Evolutionary conservation across 129 eudicot species (phyloP).

Genomic region (Escallonia herrerae): DNA sequence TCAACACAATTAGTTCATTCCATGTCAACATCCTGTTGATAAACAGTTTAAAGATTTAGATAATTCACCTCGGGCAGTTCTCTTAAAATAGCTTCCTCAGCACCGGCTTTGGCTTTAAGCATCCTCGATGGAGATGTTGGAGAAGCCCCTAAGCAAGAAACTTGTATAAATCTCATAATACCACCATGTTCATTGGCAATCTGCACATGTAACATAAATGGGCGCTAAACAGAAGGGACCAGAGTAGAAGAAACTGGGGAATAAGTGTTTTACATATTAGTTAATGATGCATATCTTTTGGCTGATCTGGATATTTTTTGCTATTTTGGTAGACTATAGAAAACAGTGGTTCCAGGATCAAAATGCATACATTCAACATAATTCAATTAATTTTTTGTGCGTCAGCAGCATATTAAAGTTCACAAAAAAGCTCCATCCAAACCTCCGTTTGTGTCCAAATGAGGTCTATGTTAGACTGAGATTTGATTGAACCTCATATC

Average conservation of each 20-base stretch:
- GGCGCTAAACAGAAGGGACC: slow-evolving; percentile 1
- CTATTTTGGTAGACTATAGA: not conserved
- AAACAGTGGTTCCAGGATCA: not conserved
- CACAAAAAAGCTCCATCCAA: no score
- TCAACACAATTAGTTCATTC: slow-evolving; percentile 6
- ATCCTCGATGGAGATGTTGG: slow-evolving; percentile 74
- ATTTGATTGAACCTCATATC: no score
- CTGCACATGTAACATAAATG: slow-evolving; percentile 32
- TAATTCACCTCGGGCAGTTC: slow-evolving; percentile 74
- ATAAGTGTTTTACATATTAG: not conserved
- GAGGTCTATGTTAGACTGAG: no score
- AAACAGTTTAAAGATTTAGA: not conserved
- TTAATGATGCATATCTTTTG: not conserved
- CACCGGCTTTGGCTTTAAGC: slow-evolving; percentile 95
- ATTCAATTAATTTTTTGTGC: no score
- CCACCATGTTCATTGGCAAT: slow-evolving; percentile 97
- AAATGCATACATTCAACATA: no score
- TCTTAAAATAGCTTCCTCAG: slow-evolving; percentile 71
- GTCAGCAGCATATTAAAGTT: no score
- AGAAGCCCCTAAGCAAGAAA: slow-evolving; percentile 94
- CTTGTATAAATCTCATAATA: slow-evolving; percentile 87
- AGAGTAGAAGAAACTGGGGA: not conserved
- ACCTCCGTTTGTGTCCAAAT: no score
- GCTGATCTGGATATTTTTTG: not conserved
- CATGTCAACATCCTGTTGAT: not conserved